phyloP scores from a whole-genome alignment of 1,284 basidiomycete genomes.

The Austroboletus novae-zelandiae region DNA sequence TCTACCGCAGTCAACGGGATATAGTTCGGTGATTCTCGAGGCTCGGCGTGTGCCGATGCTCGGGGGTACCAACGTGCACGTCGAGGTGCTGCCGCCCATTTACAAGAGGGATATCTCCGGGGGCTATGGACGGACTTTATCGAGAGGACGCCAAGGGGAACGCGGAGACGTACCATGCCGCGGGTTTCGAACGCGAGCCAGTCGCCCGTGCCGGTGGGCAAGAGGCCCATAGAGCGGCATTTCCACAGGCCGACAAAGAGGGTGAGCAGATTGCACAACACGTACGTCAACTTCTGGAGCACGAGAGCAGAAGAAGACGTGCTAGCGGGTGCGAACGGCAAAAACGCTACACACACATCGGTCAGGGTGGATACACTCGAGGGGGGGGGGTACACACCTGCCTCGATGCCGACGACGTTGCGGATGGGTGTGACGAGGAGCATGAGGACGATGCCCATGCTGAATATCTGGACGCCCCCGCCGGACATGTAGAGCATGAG shows the following conservation, averaged over 20 bases:
- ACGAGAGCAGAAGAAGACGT: constrained; percentile 54
- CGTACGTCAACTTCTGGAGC: constrained; percentile 66
- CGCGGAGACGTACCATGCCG: constrained; percentile 51
- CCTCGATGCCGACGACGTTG: constrained; percentile 73
- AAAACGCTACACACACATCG: constrained; percentile 48
- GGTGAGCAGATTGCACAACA: constrained; percentile 70
- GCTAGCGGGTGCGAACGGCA: constrained; percentile 55
- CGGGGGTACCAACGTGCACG: background rate
- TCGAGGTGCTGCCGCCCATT: background rate
- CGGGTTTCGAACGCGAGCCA: constrained; percentile 90
- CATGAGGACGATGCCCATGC: constrained; percentile 92
- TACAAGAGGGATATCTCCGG: constrained; percentile 28
- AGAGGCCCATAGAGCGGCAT: constrained; percentile 84
- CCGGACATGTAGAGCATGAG: constrained; percentile 98
- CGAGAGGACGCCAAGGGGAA: background rate
- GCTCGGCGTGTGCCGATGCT: no score
- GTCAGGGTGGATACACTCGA: no score
- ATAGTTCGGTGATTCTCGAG: no score
- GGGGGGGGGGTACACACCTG: constrained; percentile 44
- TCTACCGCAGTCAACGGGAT: constrained; percentile 1
- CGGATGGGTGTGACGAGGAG: constrained; percentile 79
- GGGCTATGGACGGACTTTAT: constrained; percentile 12
- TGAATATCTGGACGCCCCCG: constrained; percentile 89
- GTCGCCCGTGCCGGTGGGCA: constrained; percentile 86
- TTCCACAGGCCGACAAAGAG: constrained; percentile 86